A percentile compares a stretch with the other conserved stretches of the same genome.
Evolutionary conservation across 495 filamentous ascomycete species (phyloP).

Genomic region (Penicilliopsis zonata): DNA sequence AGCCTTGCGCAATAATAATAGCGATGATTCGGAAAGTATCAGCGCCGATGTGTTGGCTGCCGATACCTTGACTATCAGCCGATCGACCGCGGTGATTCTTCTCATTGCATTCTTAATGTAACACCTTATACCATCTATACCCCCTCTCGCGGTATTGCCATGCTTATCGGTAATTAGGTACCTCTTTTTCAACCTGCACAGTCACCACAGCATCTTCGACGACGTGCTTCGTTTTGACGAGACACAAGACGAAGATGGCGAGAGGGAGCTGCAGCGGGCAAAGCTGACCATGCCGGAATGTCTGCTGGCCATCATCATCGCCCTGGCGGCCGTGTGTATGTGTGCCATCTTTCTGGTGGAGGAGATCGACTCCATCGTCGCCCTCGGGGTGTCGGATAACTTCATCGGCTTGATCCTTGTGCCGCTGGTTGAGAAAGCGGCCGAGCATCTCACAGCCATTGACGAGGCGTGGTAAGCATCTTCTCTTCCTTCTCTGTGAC

Average conservation of each 20-base stretch:
- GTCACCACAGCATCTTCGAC: constrained; percentile 72
- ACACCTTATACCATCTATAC: constrained; percentile 2
- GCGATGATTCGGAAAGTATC: constrained; percentile 14
- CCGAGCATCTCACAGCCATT: constrained; percentile 79
- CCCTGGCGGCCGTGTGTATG: constrained; percentile 64
- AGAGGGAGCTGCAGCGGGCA: constrained; percentile 46
- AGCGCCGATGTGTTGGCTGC: constrained; percentile 25
- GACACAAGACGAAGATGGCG: constrained; percentile 52
- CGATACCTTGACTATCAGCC: constrained; percentile 55
- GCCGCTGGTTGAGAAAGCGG: constrained; percentile 82
- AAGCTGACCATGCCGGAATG: constrained; percentile 77
- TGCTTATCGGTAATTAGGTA: constrained; percentile 37
- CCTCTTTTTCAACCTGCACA: constrained; percentile 68
- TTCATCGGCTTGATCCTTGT: constrained; percentile 64
- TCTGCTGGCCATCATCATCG: constrained; percentile 50
- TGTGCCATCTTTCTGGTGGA: constrained; percentile 74
- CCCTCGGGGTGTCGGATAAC: constrained; percentile 56
- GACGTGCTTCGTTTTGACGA: constrained; percentile 62
- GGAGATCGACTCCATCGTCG: constrained; percentile 66
- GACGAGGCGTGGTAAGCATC: constrained; percentile 73
- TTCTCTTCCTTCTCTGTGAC: not conserved
- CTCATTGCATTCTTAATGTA: constrained; percentile 60
- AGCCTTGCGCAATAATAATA: constrained; percentile 35
- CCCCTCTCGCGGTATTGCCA: not conserved
- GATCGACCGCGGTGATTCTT: constrained; percentile 65